Base-by-base conservation (phyloP, 73 alveolate genomes). In the Durusdinium trenchii region DNA sequence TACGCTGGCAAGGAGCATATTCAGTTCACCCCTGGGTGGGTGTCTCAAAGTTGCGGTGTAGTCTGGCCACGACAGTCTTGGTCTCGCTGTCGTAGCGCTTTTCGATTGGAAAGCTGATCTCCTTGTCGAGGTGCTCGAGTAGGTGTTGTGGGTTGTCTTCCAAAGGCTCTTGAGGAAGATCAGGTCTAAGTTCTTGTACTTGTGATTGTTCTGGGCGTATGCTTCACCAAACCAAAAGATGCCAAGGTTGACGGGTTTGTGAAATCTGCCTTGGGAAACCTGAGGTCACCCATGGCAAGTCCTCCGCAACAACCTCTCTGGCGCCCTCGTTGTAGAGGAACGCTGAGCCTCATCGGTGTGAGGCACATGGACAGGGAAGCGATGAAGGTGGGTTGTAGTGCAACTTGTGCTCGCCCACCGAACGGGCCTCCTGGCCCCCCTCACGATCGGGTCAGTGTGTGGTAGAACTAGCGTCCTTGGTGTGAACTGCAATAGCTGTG, bases 321-420 rank as follows among this genome's bases (percentile, higher is more conserved):
- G 69, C 7, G 26, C 43, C 64, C 28, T 79, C 91, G 26, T 43
- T 46, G 91, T 79, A 46, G 42, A 79, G 64, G 43, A 79, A 64
- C 62, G 91, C 91, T 43, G 91, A 61, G 9, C 91, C 91, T 6
- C 86, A 75, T 75, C 67, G 9, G 91, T 79, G 91, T 20, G 43
- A 14, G 54, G 20, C 10, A 79, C 12, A 48, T 79, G 67, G n/a
- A 23, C 3, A 7, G 64, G 91, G 28, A 79, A 38, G 6, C 91
- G 9, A 5, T 64, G 91, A 46, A 79, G 38, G 38, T 43, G 18
- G 91, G 91, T 6, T 6, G 14, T 43, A 20, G 3, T 5, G 91
- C 38, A 38, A 43, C 43, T 35, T 43, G 60, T 6, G 43, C 67
- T 6, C 91, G 18, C 43, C 91, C 91, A 79, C 7, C 67, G 91